A percentile compares a stretch with the other conserved stretches of the same genome.
phyloP scores from a whole-genome alignment of 257 asterid species.

The Solanum chilense region DNA sequence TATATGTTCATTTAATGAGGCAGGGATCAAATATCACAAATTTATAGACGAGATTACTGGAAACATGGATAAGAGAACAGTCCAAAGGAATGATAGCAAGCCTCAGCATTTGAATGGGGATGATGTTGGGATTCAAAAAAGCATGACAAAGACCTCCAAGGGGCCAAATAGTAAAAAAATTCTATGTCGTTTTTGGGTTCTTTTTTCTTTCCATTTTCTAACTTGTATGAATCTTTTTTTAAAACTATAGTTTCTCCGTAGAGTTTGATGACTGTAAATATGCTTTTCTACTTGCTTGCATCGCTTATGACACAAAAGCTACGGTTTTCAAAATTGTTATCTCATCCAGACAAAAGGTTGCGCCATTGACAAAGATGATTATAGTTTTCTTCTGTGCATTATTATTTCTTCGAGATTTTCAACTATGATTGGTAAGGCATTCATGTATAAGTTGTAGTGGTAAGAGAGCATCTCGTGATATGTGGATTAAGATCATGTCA shows the following conservation, averaged over 20 bases:
- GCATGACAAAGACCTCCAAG: constrained; percentile 32
- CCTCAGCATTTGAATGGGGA: constrained; percentile 29
- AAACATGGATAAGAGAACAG: constrained; percentile 32
- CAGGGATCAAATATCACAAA: constrained; percentile 37
- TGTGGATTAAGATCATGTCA: neutral
- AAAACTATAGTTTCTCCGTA: neutral
- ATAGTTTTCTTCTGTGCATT: neutral
- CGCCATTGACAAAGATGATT: neutral
- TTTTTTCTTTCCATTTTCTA: neutral
- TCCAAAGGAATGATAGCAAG: constrained; percentile 53
- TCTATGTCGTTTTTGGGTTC: neutral
- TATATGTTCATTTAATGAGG: constrained; percentile 26
- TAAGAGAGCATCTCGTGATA: neutral
- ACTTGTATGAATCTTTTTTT: neutral
- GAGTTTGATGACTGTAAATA: neutral
- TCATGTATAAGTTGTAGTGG: neutral
- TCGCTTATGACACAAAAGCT: neutral
- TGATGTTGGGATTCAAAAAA: constrained; percentile 32
- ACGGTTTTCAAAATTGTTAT: neutral
- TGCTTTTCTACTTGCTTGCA: neutral
- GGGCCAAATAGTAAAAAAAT: constrained; percentile 23
- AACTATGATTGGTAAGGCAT: neutral
- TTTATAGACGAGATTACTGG: constrained; percentile 40
- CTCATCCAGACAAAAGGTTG: neutral
- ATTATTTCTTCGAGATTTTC: neutral